Evolutionary conservation across 1,139 yeast genomes (phyloP).

Genomic region (Candida glucosophila): DNA sequence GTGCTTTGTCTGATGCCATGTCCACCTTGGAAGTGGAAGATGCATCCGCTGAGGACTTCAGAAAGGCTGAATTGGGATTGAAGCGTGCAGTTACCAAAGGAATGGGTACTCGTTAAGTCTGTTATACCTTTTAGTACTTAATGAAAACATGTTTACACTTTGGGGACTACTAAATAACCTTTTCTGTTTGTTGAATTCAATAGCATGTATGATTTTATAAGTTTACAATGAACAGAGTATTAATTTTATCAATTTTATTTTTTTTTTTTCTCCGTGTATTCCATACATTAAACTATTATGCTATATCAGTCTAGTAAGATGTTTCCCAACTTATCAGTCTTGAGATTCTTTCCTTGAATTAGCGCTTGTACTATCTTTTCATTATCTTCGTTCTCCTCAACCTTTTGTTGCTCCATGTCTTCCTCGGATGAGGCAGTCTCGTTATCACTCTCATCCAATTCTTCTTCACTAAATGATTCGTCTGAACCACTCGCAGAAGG

Average conservation of each 20-base stretch:
- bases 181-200: too few species aligned
- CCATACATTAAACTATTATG: too few species aligned
- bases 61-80: conserved; percentile 98
- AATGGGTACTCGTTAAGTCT: conserved; percentile 89
- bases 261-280: too few species aligned
- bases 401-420: conserved; percentile 17
- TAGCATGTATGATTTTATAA: too few species aligned
- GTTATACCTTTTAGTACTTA: conserved; percentile 7
- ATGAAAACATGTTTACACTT: conserved; percentile 7
- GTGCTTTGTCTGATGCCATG: conserved; percentile 97
- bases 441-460: conserved; percentile 16
- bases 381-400: conserved; percentile 45
- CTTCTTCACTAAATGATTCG: conserved; percentile 27
- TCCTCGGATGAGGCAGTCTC: conserved; percentile 16
- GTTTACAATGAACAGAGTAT: too few species aligned
- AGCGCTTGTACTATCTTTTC: conserved; percentile 67
- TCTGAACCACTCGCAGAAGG: too few species aligned
- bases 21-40: conserved; percentile 98
- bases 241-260: too few species aligned
- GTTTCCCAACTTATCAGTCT: conserved; percentile 77
- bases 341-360: conserved; percentile 51
- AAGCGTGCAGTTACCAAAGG: conserved; percentile 99
- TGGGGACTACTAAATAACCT: too few species aligned
- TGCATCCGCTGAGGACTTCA: conserved; percentile 90
- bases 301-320: conserved; percentile 51